Evolutionary conservation across 306 rosid species (phyloP).

Genomic region (Cicer pinnatifidum): DNA sequence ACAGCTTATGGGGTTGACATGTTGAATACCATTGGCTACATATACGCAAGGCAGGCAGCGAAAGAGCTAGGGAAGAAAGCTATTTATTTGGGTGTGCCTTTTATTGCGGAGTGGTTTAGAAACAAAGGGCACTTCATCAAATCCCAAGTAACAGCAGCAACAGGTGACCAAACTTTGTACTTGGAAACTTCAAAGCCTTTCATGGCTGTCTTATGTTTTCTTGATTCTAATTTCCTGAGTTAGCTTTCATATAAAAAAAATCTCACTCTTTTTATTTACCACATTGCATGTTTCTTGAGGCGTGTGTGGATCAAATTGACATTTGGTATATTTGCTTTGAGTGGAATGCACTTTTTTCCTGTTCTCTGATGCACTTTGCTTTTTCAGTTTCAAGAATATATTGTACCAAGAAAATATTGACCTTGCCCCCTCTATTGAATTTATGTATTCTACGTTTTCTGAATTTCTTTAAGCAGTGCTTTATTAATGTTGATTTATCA

Average conservation of each 20-base stretch:
- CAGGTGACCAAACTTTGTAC: slow-evolving; percentile 62
- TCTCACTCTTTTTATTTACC: slow-evolving; percentile 23
- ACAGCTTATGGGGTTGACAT: slow-evolving; percentile 95
- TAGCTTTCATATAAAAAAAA: slow-evolving; percentile 11
- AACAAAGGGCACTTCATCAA: slow-evolving; percentile 97
- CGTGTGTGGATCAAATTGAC: slow-evolving; percentile 26
- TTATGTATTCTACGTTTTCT: not conserved
- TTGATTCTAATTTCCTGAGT: slow-evolving; percentile 32
- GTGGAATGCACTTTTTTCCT: not conserved
- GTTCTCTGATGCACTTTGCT: slow-evolving; percentile 9
- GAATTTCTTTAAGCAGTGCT: slow-evolving; percentile 23
- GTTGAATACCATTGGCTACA: slow-evolving; percentile 96
- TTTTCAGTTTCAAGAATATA: slow-evolving; percentile 18
- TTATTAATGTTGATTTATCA: slow-evolving; percentile 20
- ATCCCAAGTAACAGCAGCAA: slow-evolving; percentile 98
- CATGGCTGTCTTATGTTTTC: slow-evolving; percentile 27
- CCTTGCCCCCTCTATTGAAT: not conserved
- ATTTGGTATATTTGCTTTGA: slow-evolving; percentile 23
- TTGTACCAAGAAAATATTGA: not conserved
- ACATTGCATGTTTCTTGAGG: slow-evolving; percentile 13
- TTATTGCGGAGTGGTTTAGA: slow-evolving; percentile 98
- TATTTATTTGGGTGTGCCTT: slow-evolving; percentile 91
- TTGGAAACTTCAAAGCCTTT: slow-evolving; percentile 31
- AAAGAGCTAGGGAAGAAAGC: slow-evolving; percentile 99
- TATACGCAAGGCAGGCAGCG: slow-evolving; percentile 93